Conservation (phyloP, 2,329 filamentous ascomycete genomes). For the Aureobasidium sp. region DNA sequence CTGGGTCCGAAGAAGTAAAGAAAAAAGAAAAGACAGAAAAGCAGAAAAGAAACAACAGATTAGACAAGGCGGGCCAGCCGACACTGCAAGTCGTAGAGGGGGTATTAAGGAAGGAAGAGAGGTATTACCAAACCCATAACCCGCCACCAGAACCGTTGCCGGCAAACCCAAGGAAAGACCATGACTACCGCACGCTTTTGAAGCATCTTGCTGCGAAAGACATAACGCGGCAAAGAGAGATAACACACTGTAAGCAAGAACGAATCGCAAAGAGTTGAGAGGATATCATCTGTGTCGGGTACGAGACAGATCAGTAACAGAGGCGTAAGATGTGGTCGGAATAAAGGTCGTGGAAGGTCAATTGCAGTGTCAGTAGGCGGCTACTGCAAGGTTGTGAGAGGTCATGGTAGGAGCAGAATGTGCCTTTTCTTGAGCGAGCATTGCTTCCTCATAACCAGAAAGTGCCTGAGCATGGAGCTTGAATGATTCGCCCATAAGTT, state of each 20-base stretch:
- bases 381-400: constrained; percentile 39
- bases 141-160: constrained; percentile 17
- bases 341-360: constrained; percentile 12
- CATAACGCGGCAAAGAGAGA: constrained; percentile 14
- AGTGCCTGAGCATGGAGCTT: constrained; percentile 96
- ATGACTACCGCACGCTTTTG: constrained; percentile 18
- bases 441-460: constrained; percentile 91
- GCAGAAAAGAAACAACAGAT: constrained; percentile 26
- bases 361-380: constrained; percentile 23
- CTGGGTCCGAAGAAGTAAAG: constrained; percentile 29
- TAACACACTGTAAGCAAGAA: neutral
- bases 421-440: constrained; percentile 54
- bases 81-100: constrained; percentile 13
- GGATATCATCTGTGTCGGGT: constrained; percentile 8
- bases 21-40: constrained; percentile 19
- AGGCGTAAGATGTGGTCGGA: constrained; percentile 11
- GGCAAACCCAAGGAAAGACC: constrained; percentile 19
- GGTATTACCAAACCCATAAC: constrained; percentile 17
- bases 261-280: constrained; percentile 12
- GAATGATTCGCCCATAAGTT: constrained; percentile 98
- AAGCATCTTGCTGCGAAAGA: constrained; percentile 5
- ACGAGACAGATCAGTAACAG: constrained; percentile 10
- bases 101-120: constrained; percentile 22
- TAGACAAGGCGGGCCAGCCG: constrained; percentile 41
- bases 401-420: constrained; percentile 44